Conservation (phyloP, 164 flowering plant genomes). For the Vitis rupestris region DNA sequence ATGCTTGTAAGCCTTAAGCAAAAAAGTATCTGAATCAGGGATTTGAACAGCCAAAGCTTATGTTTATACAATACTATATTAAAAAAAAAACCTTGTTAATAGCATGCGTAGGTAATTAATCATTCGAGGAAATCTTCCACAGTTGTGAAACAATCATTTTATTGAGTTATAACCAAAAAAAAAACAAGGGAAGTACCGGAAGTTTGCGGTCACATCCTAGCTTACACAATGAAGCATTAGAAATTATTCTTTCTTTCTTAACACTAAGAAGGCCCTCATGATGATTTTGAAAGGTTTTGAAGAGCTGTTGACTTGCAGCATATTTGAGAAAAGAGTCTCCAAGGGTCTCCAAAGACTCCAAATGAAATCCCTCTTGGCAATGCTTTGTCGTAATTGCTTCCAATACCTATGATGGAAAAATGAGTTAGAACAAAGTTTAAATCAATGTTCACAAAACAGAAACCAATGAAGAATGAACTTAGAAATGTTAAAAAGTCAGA, state of each 20-base stretch:
- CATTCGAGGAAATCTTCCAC: no score
- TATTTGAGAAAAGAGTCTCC: constrained; percentile 96
- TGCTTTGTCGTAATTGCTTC: constrained; percentile 86
- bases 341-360: constrained; percentile 90
- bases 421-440: neutral
- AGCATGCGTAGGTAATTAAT: no score
- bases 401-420: constrained; percentile 43
- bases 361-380: constrained; percentile 68
- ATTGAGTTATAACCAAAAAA: neutral
- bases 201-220: constrained; percentile 64
- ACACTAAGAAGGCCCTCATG: constrained; percentile 81
- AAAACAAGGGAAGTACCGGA: constrained; percentile 45
- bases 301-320: constrained; percentile 72
- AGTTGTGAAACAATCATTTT: no score
- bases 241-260: constrained; percentile 51
- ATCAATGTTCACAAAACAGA: neutral
- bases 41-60: no score
- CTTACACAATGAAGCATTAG: constrained; percentile 61
- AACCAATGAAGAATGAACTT: neutral
- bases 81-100: no score
- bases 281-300: constrained; percentile 39
- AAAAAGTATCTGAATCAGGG: no score
- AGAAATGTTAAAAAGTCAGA: neutral
- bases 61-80: no score
- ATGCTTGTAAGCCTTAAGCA: neutral